Evolutionary conservation across 139 green algal genomes (phyloP).

Genomic region (Coccomyxa sp.): DNA sequence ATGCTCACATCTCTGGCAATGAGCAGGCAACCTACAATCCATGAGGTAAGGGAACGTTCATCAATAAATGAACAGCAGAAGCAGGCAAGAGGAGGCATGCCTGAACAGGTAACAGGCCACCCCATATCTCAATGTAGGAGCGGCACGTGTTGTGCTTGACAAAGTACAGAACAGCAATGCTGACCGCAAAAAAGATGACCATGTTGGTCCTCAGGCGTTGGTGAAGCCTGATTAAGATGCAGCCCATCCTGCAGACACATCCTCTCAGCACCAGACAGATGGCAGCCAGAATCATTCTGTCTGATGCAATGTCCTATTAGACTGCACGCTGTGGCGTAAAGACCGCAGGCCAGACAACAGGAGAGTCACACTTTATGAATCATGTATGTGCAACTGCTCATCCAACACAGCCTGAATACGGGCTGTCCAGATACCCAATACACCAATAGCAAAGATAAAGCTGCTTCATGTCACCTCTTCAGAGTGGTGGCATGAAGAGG

Average conservation of each 20-base stretch:
- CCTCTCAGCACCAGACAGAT: no score
- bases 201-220: background rate
- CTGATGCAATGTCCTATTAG: no score
- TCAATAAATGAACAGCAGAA: no score
- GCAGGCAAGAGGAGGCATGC: background rate
- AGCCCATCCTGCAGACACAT: background rate
- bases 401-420: background rate
- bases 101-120: slow-evolving; percentile 9
- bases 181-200: background rate
- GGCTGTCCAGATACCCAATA: background rate
- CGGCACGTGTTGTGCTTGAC: slow-evolving; percentile 12
- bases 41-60: no score
- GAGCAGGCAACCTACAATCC: no score
- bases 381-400: background rate
- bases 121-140: slow-evolving; percentile 10
- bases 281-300: no score
- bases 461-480: background rate
- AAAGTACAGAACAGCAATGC: slow-evolving; percentile 3
- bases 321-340: no score
- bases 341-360: background rate
- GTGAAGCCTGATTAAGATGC: background rate
- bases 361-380: background rate
- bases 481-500: background rate
- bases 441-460: background rate
- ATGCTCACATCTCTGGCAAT: no score